phyloP scores from a whole-genome alignment of 2,329 filamentous ascomycete species.

The Aspergillus sp. region DNA sequence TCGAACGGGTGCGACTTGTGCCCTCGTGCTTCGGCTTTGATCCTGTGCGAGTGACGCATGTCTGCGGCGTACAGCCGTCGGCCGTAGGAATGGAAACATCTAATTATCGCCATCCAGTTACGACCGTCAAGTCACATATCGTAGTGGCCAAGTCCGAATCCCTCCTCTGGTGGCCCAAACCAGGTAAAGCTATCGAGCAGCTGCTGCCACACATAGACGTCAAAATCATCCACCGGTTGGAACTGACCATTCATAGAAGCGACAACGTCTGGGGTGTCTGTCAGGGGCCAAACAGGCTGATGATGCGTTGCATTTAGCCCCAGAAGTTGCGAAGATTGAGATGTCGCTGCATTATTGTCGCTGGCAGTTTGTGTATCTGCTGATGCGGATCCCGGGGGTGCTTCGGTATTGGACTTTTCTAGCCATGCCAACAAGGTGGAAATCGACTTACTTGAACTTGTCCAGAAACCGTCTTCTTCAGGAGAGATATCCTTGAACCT shows the following conservation, averaged over 20 bases:
- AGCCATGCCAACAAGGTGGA: conserved; percentile 10
- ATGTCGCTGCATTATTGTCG: background rate
- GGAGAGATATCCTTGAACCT: background rate
- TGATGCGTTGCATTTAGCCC: background rate
- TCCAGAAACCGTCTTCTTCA: background rate
- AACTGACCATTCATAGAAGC: background rate
- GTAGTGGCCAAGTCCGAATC: background rate
- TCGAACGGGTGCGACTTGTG: no score
- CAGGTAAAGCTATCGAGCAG: conserved; percentile 6
- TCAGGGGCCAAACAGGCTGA: background rate
- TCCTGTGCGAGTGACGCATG: no score
- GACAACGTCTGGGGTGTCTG: background rate
- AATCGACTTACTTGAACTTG: background rate
- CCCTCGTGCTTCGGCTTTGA: no score
- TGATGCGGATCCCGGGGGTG: no score
- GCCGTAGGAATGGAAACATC: background rate
- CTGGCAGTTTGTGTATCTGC: background rate
- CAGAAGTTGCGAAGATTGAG: background rate
- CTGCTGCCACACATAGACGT: conserved; percentile 2
- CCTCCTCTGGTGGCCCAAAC: background rate
- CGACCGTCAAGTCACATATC: background rate
- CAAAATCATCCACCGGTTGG: background rate
- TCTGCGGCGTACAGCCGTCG: no score
- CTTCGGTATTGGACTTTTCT: background rate
- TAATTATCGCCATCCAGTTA: background rate